phyloP scores from a whole-genome alignment of 176 grass and related monocot species.

The Carex myosuroides region DNA sequence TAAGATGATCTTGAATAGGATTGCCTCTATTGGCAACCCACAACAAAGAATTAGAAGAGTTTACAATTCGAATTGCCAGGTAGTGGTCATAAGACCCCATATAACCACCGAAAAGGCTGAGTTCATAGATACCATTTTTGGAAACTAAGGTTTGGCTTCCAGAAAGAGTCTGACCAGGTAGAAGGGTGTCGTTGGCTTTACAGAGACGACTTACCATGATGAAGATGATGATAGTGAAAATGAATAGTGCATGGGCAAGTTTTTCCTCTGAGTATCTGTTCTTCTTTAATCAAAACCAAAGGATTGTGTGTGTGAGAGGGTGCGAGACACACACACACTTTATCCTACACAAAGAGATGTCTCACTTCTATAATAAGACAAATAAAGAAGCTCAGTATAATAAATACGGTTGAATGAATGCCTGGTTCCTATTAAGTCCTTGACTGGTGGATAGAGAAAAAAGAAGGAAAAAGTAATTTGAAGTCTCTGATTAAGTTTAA shows the following conservation, averaged over 20 bases:
- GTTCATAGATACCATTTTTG: constrained; percentile 12
- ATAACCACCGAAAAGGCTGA: background rate
- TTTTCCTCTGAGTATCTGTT: background rate
- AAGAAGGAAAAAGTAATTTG: no score
- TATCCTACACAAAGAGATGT: no score
- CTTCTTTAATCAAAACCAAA: no score
- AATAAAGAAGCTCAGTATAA: no score
- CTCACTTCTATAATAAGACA: no score
- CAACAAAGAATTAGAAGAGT: background rate
- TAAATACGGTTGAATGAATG: no score
- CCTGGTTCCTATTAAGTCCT: no score
- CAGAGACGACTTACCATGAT: background rate
- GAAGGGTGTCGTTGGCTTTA: constrained; percentile 7
- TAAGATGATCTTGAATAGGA: background rate
- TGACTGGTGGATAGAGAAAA: no score
- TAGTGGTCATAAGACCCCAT: rapidly evolving
- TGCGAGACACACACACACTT: no score
- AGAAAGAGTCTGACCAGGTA: constrained; percentile 27
- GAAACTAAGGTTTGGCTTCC: constrained; percentile 10
- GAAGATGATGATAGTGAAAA: background rate
- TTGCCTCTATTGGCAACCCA: background rate
- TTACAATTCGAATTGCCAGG: background rate
- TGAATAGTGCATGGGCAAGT: background rate
- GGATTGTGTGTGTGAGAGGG: no score
- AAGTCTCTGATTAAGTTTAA: no score